Evolutionary conservation across 148 eudicot genomes (phyloP).

Genomic region (Polygonum aviculare): DNA sequence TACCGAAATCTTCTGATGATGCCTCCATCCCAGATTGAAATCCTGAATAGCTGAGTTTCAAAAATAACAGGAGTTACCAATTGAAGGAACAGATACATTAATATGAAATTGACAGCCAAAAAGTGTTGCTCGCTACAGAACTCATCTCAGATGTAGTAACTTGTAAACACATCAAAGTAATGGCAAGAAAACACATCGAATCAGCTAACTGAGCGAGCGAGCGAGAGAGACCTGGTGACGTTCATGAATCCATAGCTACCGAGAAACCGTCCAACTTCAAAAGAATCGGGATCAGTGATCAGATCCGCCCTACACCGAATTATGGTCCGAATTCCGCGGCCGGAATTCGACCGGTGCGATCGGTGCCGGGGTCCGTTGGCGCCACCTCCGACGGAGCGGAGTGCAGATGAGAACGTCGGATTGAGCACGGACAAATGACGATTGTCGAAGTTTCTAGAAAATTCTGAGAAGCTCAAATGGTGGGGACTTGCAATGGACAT

Average conservation of each 20-base stretch:
- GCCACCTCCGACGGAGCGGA: neutral
- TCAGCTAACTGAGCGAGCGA: neutral
- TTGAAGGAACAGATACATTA: neutral
- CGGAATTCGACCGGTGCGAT: neutral
- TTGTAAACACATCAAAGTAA: neutral
- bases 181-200: neutral
- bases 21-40: conserved; percentile 36
- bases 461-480: neutral
- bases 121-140: neutral
- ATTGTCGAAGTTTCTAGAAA: neutral
- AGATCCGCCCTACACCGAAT: conserved; percentile 31
- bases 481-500: neutral
- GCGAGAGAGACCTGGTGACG: conserved; percentile 48
- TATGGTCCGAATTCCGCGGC: neutral
- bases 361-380: neutral
- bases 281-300: conserved; percentile 55
- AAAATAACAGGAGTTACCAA: neutral
- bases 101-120: neutral
- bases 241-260: conserved; percentile 94
- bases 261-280: conserved; percentile 74
- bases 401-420: neutral
- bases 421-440: neutral
- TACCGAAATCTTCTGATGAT: conserved; percentile 39
- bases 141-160: neutral
- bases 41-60: conserved; percentile 58